Evolutionary conservation across 2,329 filamentous ascomycete genomes (phyloP).

Genomic region (Alternaria sp.): DNA sequence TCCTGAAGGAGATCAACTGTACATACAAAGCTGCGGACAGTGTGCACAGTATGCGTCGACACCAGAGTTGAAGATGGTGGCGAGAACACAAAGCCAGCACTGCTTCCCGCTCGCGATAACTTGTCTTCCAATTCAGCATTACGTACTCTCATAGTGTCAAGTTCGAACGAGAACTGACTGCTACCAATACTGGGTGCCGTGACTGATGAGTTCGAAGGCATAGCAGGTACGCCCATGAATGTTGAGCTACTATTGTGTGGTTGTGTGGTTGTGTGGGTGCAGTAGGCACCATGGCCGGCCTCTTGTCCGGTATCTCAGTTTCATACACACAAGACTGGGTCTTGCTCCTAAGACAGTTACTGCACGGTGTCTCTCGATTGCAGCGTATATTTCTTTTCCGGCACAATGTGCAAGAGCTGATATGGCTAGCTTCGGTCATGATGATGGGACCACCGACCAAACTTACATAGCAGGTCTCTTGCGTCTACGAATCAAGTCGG

Average conservation of each 20-base stretch:
- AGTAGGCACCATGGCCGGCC: conserved; percentile 6
- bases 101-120: conserved; percentile 24
- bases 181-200: conserved; percentile 20
- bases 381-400: conserved; percentile 69
- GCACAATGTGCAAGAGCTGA: conserved; percentile 65
- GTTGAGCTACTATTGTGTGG: not conserved
- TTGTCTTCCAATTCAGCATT: conserved; percentile 59
- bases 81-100: conserved; percentile 16
- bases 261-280: conserved; percentile 8
- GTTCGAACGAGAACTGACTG: conserved; percentile 37
- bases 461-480: conserved; percentile 58
- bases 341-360: conserved; percentile 65
- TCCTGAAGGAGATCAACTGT: conserved; percentile 58
- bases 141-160: conserved; percentile 52
- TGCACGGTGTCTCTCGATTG: conserved; percentile 66
- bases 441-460: not conserved
- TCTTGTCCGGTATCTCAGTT: conserved; percentile 15
- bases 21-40: conserved; percentile 53
- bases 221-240: not conserved
- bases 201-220: not conserved
- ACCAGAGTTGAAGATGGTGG: conserved; percentile 20
- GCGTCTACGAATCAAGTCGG: conserved; percentile 44
- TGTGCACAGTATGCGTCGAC: conserved; percentile 48
- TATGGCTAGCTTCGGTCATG: conserved; percentile 14
- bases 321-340: conserved; percentile 63